Percentiles rank a stretch among this genome's conserved stretches.
phyloP scores from a whole-genome alignment of 2,329 filamentous ascomycete genomes.

The Teratosphaeria zuluensis region DNA sequence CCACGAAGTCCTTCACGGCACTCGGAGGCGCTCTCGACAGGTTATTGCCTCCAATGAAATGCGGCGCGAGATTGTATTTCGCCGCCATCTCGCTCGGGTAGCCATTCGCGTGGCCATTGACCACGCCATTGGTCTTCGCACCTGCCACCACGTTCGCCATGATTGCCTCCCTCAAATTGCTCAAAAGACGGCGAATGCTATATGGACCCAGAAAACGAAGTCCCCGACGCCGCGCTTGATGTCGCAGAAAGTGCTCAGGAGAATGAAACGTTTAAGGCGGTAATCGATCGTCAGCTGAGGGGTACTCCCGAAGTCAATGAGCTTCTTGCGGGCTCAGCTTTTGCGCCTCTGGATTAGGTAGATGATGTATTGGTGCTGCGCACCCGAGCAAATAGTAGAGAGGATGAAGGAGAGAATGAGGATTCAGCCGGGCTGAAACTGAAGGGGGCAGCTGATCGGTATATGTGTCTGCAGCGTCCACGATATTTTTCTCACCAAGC shows the following conservation, averaged over 20 bases:
- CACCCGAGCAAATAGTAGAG: not conserved
- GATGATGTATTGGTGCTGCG: not conserved
- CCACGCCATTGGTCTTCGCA: slow-evolving; percentile 22
- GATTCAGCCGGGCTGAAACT: not conserved
- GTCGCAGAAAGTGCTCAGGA: not conserved
- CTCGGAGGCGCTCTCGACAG: slow-evolving; percentile 71
- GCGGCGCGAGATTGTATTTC: slow-evolving; percentile 72
- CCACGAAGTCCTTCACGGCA: slow-evolving; percentile 93
- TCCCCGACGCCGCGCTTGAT: not conserved
- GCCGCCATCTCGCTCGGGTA: slow-evolving; percentile 59
- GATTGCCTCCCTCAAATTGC: slow-evolving; percentile 1
- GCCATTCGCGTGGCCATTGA: slow-evolving; percentile 39
- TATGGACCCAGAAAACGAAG: not conserved
- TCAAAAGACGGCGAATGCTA: not conserved
- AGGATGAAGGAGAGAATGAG: slow-evolving; percentile 1
- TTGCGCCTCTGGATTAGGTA: not conserved
- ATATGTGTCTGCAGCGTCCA: slow-evolving; percentile 2
- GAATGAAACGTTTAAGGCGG: not conserved
- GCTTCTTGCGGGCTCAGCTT: not conserved
- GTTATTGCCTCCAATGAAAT: slow-evolving; percentile 94
- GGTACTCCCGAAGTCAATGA: not conserved
- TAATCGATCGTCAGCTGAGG: not conserved
- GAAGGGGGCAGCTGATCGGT: not conserved
- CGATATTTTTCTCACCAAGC: not conserved
- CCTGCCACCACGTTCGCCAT: slow-evolving; percentile 33